Base-by-base conservation (phyloP, 1,284 basidiomycete genomes). In the Ustilago shanxiensis region DNA sequence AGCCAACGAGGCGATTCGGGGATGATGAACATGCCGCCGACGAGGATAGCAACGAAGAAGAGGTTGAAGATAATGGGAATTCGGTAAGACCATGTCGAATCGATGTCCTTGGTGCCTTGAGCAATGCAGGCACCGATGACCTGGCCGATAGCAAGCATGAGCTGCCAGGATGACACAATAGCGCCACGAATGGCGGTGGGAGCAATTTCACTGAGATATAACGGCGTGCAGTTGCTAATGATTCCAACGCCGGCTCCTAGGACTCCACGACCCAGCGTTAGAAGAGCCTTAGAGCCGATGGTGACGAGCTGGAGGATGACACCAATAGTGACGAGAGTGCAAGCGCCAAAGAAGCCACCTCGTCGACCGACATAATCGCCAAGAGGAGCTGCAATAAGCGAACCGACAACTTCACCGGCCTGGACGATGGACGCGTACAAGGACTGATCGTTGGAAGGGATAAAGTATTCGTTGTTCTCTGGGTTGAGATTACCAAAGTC, bases 161-260 rank as follows among this genome's bases (percentile, higher is more conserved):
- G 80, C 72, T 88, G 88, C 87, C 87, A 88, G 8, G 56, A 74
- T 18, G 85, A 86, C 2, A 87, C 87, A 60, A 86, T 79, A 28
- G 83, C 83, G 64, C 87, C 88, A 58, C 88, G 85, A 57, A 88
- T 87, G 33, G 86, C 85, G 9, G 85, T 84, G 22, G 88, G 87
- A 4, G 87, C 85, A 63, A 88, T 86, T 66, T 88, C 88, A 26
- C 86, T 87, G 29, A 88, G 81, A 68, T 88, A 88, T n/a, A 88
- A 82, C 7, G 81, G 79, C 1, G 78, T 79, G 64, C 70, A 67
- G 67, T 87, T 87, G 54, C 85, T 86, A 52, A 87, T 83, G 63
- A 87, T 80, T 64, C 87, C 87, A 47, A 88, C 86, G 74, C 87
- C 87, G 8, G 81, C 74, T 63, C 87, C 88, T 28, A 88, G 86